Base-by-base conservation (phyloP, 345 rosid genomes). In the Eucalyptus sp. region DNA sequence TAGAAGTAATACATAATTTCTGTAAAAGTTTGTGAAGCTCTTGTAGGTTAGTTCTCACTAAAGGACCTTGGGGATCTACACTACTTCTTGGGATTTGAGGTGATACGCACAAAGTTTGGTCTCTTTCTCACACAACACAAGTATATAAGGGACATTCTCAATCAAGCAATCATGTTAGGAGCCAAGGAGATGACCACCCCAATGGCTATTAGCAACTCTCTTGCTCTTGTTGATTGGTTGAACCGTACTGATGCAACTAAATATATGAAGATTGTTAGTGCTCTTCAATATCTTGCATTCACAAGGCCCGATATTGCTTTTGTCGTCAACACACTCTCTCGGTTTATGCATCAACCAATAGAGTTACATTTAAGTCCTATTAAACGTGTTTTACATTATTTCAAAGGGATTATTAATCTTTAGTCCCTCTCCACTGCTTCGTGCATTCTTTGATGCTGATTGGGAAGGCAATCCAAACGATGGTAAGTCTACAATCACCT, bases 341-440 rank as follows among this genome's bases (percentile, higher is more conserved):
- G 0, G 0, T 52, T 52, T 3, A 52, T 52, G 56, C 56, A 52
- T 56, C 29, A 56, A 22, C 29, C 6, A 0, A 56, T 56, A 56
- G 62, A 56, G 29, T 56, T 56, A 22, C 29, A 56, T 56, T 56
- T 8, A 24, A 56, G 62, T 24, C 25, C 29, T 56, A 56, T 56
- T 56, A 4, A 56, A 56, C 12, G 1, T 56, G 62, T 56, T 56
- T 22, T 56, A 9, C 62, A 22, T 56, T 22, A 2, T 56, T 24
- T 56, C 62, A 56, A 56, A 20, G 62, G 27, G 12, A 56, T 24
- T 24, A 24, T 56, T 56, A 56, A 56, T 56, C 62, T 10, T 56
- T 24, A 56, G 29, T 56, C 29, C 58, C 25, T 54, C 58, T 54
- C 25, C 62, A 56, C 1, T 1, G 6, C 12, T 56, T 56, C 3